A percentile compares a stretch with the other conserved stretches of the same genome.
phyloP scores from a whole-genome alignment of 176 grass and related monocot genomes.

The Carex cristatella region DNA sequence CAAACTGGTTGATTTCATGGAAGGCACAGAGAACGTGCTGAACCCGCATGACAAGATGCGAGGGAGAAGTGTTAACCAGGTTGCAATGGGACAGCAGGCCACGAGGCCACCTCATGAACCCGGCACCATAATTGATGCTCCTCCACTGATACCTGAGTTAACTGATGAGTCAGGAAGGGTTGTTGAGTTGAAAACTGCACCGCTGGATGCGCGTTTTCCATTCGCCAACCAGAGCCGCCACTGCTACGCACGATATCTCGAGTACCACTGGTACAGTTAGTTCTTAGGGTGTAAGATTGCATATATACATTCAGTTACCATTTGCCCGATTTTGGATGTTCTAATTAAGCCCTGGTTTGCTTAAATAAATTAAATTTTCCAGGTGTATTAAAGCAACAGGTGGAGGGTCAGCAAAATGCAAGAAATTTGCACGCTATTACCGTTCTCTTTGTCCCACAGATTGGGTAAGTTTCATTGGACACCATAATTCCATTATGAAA shows the following conservation, averaged over 20 bases:
- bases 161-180: conserved; percentile 7
- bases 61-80: conserved; percentile 8
- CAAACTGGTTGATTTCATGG: neutral
- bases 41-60: conserved; percentile 38
- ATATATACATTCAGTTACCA: neutral
- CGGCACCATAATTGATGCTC: conserved; percentile 21
- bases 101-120: conserved; percentile 31
- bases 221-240: conserved; percentile 36
- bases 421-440: conserved; percentile 35
- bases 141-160: neutral
- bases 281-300: neutral
- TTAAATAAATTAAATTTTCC: neutral
- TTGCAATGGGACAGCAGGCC: conserved; percentile 31
- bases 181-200: conserved; percentile 28
- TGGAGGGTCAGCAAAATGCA: conserved; percentile 12
- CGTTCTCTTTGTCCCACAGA: conserved; percentile 37
- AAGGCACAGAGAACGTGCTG: conserved; percentile 2
- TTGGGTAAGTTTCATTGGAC: conserved; percentile 15
- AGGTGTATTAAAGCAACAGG: conserved; percentile 36
- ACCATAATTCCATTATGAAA: neutral
- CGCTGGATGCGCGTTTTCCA: conserved; percentile 28
- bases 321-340: neutral
- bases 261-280: conserved; percentile 32
- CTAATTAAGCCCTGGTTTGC: neutral
- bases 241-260: conserved; percentile 42